Conservation (phyloP, 1,284 basidiomycete genomes). For the Ustilago loliicola region DNA sequence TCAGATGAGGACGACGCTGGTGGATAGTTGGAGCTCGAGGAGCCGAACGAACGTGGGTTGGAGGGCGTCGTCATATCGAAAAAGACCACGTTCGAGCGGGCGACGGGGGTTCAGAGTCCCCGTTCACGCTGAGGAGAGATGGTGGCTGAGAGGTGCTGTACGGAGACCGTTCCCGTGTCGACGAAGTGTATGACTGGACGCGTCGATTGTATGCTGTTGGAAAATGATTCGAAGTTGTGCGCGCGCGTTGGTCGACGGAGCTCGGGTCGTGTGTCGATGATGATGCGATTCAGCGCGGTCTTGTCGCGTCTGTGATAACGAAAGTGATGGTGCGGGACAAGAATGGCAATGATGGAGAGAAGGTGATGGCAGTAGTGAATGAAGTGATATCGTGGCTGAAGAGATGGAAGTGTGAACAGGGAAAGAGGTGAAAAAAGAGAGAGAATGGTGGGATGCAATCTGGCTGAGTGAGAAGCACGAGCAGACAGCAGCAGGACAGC, state of each 20-base stretch:
- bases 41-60: conserved; percentile 40
- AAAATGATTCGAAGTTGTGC: conserved; percentile 1
- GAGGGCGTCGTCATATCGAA: conserved; percentile 52
- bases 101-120: conserved; percentile 15
- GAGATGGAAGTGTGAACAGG: conserved; percentile 3
- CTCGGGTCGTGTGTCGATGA: conserved; percentile 21
- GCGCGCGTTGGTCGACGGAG: conserved; percentile 7
- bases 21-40: conserved; percentile 26
- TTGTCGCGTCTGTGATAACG: neutral
- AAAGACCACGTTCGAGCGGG: conserved; percentile 23
- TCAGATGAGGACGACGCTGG: conserved; percentile 47
- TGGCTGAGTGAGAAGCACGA: conserved; percentile 9
- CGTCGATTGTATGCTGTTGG: conserved; percentile 26
- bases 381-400: conserved; percentile 1
- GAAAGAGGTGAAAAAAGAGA: conserved; percentile 7
- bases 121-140: conserved; percentile 16
- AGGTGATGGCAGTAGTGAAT: neutral
- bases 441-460: conserved; percentile 9
- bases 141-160: neutral
- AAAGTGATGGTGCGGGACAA: neutral
- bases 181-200: neutral
- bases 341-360: neutral
- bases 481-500: neutral
- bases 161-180: neutral
- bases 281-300: neutral